These are phyloP conservation scores for Arabidopsis lyrata DNA, from an alignment of 441 rosid genomes.

Conservation along the genomic window DNA sequence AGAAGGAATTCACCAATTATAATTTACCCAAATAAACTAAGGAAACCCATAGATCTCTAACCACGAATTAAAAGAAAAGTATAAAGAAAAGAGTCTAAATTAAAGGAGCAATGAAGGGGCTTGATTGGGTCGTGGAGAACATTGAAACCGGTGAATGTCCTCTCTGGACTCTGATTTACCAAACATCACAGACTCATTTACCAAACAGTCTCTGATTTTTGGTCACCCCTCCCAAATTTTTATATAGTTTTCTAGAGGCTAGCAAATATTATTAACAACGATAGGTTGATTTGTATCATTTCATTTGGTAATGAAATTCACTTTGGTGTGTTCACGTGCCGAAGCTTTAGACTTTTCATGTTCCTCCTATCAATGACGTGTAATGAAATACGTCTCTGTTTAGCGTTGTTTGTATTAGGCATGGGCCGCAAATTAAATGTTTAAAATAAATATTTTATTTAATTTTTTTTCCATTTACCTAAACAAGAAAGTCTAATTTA, in stretches of 20 bases:
- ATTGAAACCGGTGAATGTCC: conserved; percentile 33
- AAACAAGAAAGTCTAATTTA: conserved; percentile 14
- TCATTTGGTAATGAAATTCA: conserved; percentile 7
- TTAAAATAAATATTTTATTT: not conserved
- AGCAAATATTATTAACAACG: not conserved
- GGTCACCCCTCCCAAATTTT: conserved; percentile 16
- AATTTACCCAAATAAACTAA: conserved; percentile 17
- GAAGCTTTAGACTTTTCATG: conserved; percentile 17
- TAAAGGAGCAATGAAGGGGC: not conserved
- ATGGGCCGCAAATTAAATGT: not conserved
- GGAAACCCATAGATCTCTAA: not conserved
- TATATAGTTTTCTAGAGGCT: conserved; percentile 23
- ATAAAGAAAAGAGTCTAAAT: conserved; percentile 19
- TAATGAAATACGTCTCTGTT: not conserved
- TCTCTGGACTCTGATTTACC: no score
- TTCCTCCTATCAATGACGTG: conserved; percentile 30
- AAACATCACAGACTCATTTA: conserved; percentile 16
- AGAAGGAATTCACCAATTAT: conserved; percentile 16
- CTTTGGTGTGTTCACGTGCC: conserved; percentile 37
- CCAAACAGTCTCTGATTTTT: conserved; percentile 10
- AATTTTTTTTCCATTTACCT: not conserved
- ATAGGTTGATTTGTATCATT: not conserved
- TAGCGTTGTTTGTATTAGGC: conserved; percentile 14
- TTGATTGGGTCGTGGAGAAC: conserved; percentile 39
- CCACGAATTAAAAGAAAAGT: conserved; percentile 9